Conservation (phyloP, 139 green algal genomes). For the Picochlorum sp. region DNA sequence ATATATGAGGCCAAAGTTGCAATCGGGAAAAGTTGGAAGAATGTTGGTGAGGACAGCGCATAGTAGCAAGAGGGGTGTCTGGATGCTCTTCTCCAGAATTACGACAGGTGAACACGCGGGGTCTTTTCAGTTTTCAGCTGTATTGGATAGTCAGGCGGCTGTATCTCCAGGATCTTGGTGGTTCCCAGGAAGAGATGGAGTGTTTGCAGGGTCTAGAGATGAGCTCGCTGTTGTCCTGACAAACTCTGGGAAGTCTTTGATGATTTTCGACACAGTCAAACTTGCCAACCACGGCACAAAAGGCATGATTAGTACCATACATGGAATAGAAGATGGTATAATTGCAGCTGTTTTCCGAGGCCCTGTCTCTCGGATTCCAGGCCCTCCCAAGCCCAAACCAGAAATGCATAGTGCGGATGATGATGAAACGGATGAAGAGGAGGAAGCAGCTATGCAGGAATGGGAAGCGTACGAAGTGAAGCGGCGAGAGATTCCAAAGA, state of each 20-base stretch:
- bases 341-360: slow-evolving; percentile 14
- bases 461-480: slow-evolving; percentile 17
- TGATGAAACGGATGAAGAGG: slow-evolving; percentile 17
- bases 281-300: slow-evolving; percentile 8
- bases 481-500: slow-evolving; percentile 18
- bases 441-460: slow-evolving; percentile 7
- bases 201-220: slow-evolving; percentile 31
- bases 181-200: slow-evolving; percentile 24
- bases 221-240: slow-evolving; percentile 30
- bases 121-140: slow-evolving; percentile 12
- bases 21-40: slow-evolving; percentile 7
- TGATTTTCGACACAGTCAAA: slow-evolving; percentile 32
- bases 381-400: background rate
- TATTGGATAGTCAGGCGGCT: slow-evolving; percentile 17
- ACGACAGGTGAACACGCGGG: background rate
- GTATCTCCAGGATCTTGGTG: slow-evolving; percentile 11
- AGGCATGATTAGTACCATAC: slow-evolving; percentile 12
- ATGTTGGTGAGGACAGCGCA: slow-evolving; percentile 10
- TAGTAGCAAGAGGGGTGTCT: slow-evolving; percentile 10
- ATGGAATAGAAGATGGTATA: slow-evolving; percentile 13
- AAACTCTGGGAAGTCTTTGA: slow-evolving; percentile 24
- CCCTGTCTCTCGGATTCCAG: slow-evolving; percentile 19
- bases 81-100: slow-evolving; percentile 17
- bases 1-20: slow-evolving; percentile 11
- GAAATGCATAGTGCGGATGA: slow-evolving; percentile 9